These are phyloP conservation scores for Melaleuca quinquenervia DNA, from an alignment of 345 rosid genomes.

Conservation along the genomic window DNA sequence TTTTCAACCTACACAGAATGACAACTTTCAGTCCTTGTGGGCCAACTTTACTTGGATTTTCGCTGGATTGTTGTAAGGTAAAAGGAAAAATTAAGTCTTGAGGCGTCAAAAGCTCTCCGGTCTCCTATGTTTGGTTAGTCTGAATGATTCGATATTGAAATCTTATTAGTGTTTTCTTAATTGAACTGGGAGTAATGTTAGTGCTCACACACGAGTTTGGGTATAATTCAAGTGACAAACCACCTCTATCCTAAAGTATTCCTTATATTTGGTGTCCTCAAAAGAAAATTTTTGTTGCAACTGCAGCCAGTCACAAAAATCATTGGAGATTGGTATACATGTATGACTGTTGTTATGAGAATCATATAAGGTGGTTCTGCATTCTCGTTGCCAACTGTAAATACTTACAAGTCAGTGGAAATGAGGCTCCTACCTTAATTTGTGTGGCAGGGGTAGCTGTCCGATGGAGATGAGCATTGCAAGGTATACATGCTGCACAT, in stretches of 20 bases:
- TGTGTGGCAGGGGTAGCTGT: background rate
- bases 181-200: background rate
- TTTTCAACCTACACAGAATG: background rate
- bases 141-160: background rate
- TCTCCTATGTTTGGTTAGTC: background rate
- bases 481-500: slow-evolving; percentile 11
- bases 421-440: background rate
- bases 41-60: background rate
- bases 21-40: background rate
- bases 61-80: background rate
- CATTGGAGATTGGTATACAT: background rate
- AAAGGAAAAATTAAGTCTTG: background rate
- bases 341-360: background rate
- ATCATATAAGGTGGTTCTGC: background rate
- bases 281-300: background rate
- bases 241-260: background rate
- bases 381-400: background rate
- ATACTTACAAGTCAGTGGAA: background rate
- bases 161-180: background rate
- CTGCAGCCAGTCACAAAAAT: background rate
- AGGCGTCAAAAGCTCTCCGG: background rate
- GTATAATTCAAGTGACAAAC: background rate
- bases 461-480: slow-evolving; percentile 29
- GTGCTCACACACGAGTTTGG: background rate
- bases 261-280: background rate